Percentiles rank a stretch among this genome's conserved stretches.
Conservation (phyloP, 805 yeast genomes). For the Sporopachydermia lactativora region DNA sequence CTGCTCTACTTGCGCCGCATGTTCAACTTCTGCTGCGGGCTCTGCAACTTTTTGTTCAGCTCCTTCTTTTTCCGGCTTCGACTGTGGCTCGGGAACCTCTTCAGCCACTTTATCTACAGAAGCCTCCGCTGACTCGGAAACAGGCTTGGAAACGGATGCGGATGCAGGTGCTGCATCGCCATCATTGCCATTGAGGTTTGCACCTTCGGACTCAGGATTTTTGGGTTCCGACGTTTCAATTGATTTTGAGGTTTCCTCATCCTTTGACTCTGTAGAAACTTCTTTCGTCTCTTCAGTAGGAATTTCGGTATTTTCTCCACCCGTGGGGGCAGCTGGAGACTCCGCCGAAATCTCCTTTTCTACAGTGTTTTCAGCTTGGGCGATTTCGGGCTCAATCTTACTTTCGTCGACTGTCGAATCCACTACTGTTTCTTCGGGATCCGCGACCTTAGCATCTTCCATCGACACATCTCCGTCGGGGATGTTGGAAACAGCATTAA, state of each 20-base stretch:
- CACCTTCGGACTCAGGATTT: slow-evolving; percentile 2
- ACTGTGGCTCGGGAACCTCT: slow-evolving; percentile 3
- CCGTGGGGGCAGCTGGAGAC: slow-evolving; percentile 8
- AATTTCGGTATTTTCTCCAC: background rate
- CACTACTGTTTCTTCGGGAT: slow-evolving; percentile 1
- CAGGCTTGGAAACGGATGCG: background rate
- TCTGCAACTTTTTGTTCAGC: slow-evolving; percentile 5
- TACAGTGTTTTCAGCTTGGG: slow-evolving; percentile 5
- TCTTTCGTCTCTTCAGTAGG: too few species aligned
- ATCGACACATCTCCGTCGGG: slow-evolving; percentile 4
- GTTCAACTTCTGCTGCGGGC: slow-evolving; percentile 9
- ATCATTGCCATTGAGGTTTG: background rate
- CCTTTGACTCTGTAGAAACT: too few species aligned
- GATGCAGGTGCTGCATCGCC: background rate
- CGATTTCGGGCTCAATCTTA: slow-evolving; percentile 8
- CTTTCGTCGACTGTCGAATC: slow-evolving; percentile 4
- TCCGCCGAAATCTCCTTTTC: slow-evolving; percentile 5
- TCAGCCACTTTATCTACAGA: slow-evolving; percentile 7
- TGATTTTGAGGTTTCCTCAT: background rate
- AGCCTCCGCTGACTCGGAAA: slow-evolving; percentile 6
- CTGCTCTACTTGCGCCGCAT: slow-evolving; percentile 10
- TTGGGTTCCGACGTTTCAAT: background rate
- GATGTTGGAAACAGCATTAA: slow-evolving; percentile 2
- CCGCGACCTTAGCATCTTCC: slow-evolving; percentile 4
- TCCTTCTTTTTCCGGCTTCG: slow-evolving; percentile 6